Evolutionary conservation across 257 asterid genomes (phyloP), one percentile per base, ranked within the genome.

Genomic region (Echites panduratus): DNA sequence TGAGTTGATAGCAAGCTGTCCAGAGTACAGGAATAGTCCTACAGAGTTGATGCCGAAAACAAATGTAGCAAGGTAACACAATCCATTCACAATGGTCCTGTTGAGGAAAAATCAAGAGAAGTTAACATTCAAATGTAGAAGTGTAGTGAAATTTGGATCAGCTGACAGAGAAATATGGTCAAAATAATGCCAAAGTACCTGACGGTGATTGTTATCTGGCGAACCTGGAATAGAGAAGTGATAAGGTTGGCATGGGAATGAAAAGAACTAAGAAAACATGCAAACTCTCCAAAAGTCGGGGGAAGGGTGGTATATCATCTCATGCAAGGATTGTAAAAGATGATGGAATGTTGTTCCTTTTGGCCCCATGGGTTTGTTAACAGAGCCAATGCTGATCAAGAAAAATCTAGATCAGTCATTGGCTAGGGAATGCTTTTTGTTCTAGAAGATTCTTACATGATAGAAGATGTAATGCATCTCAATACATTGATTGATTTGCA

Each of bases 41-140:
- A 93, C 64, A 75, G 97, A 74, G 72, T 93, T 93, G 80, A 82
- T 76, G 26, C 95, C 97, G 68, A 93, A 93, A 44, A 91, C 90
- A 82, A 88, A 93, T 65, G 98, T 90, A 19, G 97, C 98, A 13
- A 93, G 96, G 84, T 93, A 93, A 73, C 96, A 93, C 74, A 93
- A 2, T 20, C 98, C 98, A 41, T 90, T 93, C 74, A 93, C 73
- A 68, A 93, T 87, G 9, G 98, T 91, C 91, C 98, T 93, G 92
- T 75, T 74, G 16, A 54, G 14, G 72, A 41, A 73, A 67, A 65
- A 48, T 0, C 43, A 73, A 74, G 62, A 73, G 63, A n/a, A 32
- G 38, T 1, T 1, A 32, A 32, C 38, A 32, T 32, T 32, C 38
- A 32, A 32, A 32, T 32, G 38, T 32, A 32, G 38, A 32, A 27